Percentiles rank a stretch among this genome's conserved stretches.
phyloP scores from a whole-genome alignment of 176 grass and related monocot genomes.

The Triticum timopheevii region DNA sequence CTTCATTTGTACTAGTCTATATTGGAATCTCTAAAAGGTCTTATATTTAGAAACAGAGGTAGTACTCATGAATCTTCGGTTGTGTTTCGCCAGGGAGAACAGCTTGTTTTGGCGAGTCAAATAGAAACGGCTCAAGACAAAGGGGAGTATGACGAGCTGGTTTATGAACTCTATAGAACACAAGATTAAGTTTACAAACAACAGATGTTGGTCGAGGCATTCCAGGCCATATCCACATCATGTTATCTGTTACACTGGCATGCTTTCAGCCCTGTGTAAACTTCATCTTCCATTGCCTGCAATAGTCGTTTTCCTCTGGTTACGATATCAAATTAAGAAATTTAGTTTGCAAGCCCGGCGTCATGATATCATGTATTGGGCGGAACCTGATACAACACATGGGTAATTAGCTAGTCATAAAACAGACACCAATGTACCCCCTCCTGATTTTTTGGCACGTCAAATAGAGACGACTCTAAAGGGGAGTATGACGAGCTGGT shows the following conservation, averaged over 20 bases:
- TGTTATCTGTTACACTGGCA: neutral
- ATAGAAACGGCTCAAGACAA: conserved; percentile 32
- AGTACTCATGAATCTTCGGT: neutral
- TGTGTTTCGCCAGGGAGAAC: conserved; percentile 32
- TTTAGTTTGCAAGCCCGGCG: neutral
- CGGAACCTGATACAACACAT: too few relatives aligned
- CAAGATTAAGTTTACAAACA: conserved; percentile 40
- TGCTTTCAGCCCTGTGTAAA: neutral
- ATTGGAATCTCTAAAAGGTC: too few relatives aligned
- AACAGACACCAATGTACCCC: too few relatives aligned
- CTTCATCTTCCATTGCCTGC: neutral
- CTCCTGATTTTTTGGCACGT: too few relatives aligned
- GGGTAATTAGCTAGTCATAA: too few relatives aligned
- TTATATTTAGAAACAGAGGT: too few relatives aligned
- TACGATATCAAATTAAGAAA: neutral
- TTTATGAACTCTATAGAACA: conserved; percentile 24
- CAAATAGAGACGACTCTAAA: too few relatives aligned
- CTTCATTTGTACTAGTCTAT: too few relatives aligned
- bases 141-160: conserved; percentile 37
- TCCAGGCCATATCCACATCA: conserved; percentile 23
- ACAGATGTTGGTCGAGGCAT: conserved; percentile 41
- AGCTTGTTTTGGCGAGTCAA: conserved; percentile 32
- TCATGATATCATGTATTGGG: neutral
- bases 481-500: too few relatives aligned
- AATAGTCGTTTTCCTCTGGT: neutral